Evolutionary conservation across 1,284 basidiomycete genomes (phyloP).

Genomic region (Phylloporus sp.): DNA sequence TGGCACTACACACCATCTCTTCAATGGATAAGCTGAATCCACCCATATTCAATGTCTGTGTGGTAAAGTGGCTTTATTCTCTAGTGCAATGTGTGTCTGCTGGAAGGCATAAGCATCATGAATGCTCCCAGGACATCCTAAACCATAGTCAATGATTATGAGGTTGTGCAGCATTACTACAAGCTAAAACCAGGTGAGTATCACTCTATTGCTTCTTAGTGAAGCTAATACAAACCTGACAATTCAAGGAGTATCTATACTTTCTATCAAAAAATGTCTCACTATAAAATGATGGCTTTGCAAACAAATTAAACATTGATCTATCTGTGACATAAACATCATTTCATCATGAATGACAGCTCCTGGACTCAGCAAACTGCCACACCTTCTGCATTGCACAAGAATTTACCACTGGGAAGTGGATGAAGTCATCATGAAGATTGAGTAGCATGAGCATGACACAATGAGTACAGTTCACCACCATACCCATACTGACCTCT

Average conservation of each 20-base stretch:
- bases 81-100: neutral
- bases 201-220: neutral
- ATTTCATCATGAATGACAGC: neutral
- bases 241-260: neutral
- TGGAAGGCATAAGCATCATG: conserved; percentile 11
- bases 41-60: conserved; percentile 13
- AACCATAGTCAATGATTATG: conserved; percentile 7
- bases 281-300: neutral
- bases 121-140: conserved; percentile 10
- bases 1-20: conserved; percentile 9
- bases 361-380: neutral
- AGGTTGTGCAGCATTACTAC: conserved; percentile 11
- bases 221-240: neutral
- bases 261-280: neutral
- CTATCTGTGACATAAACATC: neutral
- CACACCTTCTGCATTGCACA: neutral
- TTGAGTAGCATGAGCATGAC: neutral
- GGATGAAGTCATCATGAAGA: neutral
- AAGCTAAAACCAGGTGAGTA: neutral
- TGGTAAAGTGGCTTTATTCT: neutral
- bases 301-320: neutral
- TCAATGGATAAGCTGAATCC: neutral
- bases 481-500: neutral
- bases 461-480: neutral
- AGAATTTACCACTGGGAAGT: neutral